Base-by-base conservation (phyloP, 2,329 filamentous ascomycete genomes). In the Fusarium guadeloupense region DNA sequence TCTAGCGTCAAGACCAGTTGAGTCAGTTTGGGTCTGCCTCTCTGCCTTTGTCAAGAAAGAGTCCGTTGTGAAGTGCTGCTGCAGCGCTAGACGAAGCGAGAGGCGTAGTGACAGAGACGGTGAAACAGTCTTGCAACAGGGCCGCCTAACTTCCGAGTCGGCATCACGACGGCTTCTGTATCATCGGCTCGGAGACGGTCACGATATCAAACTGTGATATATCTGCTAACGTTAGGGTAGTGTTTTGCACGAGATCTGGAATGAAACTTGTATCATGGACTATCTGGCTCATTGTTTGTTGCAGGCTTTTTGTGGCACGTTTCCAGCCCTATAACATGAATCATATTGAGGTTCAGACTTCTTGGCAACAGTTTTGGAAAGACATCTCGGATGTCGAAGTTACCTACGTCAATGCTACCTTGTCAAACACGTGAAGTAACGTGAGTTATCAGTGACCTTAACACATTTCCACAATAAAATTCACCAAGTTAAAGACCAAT, bases 91-190 rank as follows among this genome's bases (percentile, higher is more conserved):
- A 50, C 49, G 61, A 58, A 52, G 52, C 61, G 33, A 46, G 26
- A 42, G 31, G 17, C 16, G 21, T 33, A 19, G 47, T 50, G 61
- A 44, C 39, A 51, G 64, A 53, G 26, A 61, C 50, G 47, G 66
- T 69, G 66, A 69, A 69, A 69, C 66, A 20, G 42, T 58, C 54
- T 54, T 69, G 66, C 64, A 54, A 69, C 66, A 54, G 46, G 58
- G 54, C 56, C 33, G 26, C 35, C 42, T 38, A 44, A 33, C 40
- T 50, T 58, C 51, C 57, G 66, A 35, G n/a, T 54, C 34, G 17
- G 21, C 39, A 41, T 31, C 51, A 57, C 39, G 47, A 59, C 63
- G 59, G 52, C 31, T 57, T 16, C 12, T 64, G 66, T 64, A 38
- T 67, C 49, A 69, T 67, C 52, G 49, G 25, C 58, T 58, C 23